Conservation (phyloP, 305 asterid genomes). For the Fraxinus baroniana region DNA sequence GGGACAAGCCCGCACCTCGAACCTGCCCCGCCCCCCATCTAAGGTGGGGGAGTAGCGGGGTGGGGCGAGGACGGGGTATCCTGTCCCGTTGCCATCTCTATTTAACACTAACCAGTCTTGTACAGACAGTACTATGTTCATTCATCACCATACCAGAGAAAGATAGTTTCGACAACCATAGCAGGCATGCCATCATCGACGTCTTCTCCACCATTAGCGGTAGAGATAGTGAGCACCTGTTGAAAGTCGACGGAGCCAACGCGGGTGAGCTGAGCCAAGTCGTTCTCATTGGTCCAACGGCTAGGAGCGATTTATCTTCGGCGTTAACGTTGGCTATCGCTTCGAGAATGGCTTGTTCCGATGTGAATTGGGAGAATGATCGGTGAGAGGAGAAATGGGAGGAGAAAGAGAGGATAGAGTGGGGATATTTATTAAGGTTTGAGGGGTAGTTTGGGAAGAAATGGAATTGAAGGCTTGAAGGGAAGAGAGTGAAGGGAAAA, state of each 20-base stretch:
- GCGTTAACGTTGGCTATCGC: constrained; percentile 44
- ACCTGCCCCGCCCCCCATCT: too few species aligned
- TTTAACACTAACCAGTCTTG: constrained; percentile 58
- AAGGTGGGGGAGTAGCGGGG: too few species aligned
- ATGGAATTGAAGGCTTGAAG: neutral
- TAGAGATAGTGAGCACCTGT: constrained; percentile 76
- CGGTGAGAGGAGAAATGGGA: constrained; percentile 37
- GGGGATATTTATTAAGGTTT: constrained; percentile 15
- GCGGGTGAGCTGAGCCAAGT: constrained; percentile 58
- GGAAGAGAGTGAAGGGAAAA: constrained; percentile 1
- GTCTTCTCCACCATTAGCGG: constrained; percentile 74
- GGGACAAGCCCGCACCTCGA: too few species aligned
- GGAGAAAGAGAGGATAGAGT: constrained; percentile 1
- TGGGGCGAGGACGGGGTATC: too few species aligned
- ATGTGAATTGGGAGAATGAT: constrained; percentile 34
- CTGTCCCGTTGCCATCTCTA: too few species aligned
- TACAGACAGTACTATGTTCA: constrained; percentile 61
- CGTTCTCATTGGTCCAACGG: constrained; percentile 70
- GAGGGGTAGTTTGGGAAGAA: constrained; percentile 26
- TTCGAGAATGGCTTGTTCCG: constrained; percentile 48
- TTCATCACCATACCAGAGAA: constrained; percentile 30
- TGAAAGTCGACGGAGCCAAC: constrained; percentile 67
- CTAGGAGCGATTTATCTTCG: constrained; percentile 40
- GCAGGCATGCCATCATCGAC: constrained; percentile 57
- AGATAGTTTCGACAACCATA: constrained; percentile 30